Base-by-base conservation (phyloP, 345 rosid genomes). In the Populus nigra region DNA sequence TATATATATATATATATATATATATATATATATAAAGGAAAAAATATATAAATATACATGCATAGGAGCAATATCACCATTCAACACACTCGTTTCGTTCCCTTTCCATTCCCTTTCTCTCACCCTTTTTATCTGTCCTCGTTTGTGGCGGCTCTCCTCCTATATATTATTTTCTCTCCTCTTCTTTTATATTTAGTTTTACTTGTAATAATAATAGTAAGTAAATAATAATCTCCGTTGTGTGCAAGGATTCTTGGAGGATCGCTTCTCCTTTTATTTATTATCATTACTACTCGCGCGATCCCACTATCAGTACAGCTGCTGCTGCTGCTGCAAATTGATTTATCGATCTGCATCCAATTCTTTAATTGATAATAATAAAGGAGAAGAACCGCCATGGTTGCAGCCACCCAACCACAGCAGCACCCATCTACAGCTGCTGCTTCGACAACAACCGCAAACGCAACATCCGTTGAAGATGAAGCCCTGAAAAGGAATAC, bases 401-500 rank as follows among this genome's bases (percentile, higher is more conserved):
- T 79, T 78, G 88, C 88, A 80, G 83, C 88, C 9, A 85, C 88
- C 68, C 87, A 41, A n/a, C 91, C 77, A n/a, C 87, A 76, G 73
- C 82, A 77, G 38, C 84, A 83, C 16, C 70, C 84, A 73, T 73
- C 84, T 9, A 36, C 78, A 17, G 23, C 77, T 15, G 15, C 89
- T 59, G 65, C 27, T 23, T 23, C 65, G 29, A 59, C 29, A 59
- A 16, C 53, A 16, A 47, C 53, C 1, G 18, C 53, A 16, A 59
- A 3, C 1, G 77, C 89, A 6, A 83, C 90, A 38, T 41, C 84
- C 36, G 69, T 77, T 0, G 97, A 88, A 68, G 97, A 92, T 63
- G 98, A 92, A 74, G 96, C 94, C 63, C 84, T 92, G 83, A 94
- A 94, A 82, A 83, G 94, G 85, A 92, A 92, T 78, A 94, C 98